Base-by-base conservation (phyloP, 108 stramenopile species). In the Skeletonema grethae region DNA sequence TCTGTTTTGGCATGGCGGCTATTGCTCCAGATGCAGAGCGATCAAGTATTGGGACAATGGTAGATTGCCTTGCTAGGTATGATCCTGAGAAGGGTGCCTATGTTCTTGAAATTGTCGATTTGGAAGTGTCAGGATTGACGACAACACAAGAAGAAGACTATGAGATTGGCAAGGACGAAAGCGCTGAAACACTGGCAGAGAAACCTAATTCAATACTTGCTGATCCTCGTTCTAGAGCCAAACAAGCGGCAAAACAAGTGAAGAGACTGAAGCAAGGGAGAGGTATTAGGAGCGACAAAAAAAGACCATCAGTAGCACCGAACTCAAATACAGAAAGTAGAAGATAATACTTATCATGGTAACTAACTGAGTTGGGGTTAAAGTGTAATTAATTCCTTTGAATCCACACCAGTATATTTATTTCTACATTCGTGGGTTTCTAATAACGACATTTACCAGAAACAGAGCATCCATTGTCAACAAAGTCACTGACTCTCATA, bases 11-110 rank as follows among this genome's bases (percentile, higher is more conserved):
- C 18, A 58, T 18, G 15, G 22, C 20, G 15, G 8, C 22, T 10
- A 15, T 36, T 25, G 59, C 59, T 34, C 36, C 59, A 31, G 20
- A 22, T 20, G 59, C 29, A n/a, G 61, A 66, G 10, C 32, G 57
- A 35, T n/a, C 57, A 45, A 57, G 11, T 20, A 15, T 41, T 12
- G 63, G 59, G 15, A 60, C 65, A 25, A 68, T 72, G 67, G 71
- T 79, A 22, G 78, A 79, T 58, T 79, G 78, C 29, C 38, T 79
- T 31, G 78, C 71, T n/a, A 15, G 50, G 50, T 79, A 79, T 56
- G 71, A 79, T 56, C 31, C 31, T 5, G 12, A 34, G 1, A 63
- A 24, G 66, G 55, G 67, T 29, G 62, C 66, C 29, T 69, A 79
- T 39, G 62, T 73, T 34, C 66, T 79, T 25, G 79, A 79, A 22